Evolutionary conservation across 345 rosid genomes (phyloP).

Genomic region (Isatis tinctoria): DNA sequence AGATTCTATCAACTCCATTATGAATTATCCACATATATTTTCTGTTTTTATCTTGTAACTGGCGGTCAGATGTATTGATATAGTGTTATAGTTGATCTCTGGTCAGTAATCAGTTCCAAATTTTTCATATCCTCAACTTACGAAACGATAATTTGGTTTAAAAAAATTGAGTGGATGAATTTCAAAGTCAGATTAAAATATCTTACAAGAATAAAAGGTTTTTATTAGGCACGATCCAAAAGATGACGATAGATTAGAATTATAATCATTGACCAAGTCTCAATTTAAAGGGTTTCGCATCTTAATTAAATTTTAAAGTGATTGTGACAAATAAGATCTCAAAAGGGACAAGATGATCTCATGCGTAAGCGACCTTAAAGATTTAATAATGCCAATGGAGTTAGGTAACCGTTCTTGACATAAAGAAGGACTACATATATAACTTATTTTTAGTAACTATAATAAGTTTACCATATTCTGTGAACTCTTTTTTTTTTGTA

Average conservation of each 20-base stretch:
- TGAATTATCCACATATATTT: too few relatives aligned
- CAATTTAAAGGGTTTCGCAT: neutral
- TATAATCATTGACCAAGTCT: slow-evolving; percentile 8
- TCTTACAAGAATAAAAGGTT: neutral
- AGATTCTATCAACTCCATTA: too few relatives aligned
- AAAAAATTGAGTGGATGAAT: neutral
- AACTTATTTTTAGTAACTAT: neutral
- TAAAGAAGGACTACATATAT: neutral
- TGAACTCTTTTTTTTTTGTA: too few relatives aligned
- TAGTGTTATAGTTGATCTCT: too few relatives aligned
- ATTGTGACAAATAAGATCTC: slow-evolving; percentile 23
- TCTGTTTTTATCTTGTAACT: too few relatives aligned
- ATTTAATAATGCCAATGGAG: slow-evolving; percentile 12
- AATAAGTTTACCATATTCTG: neutral
- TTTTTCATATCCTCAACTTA: neutral
- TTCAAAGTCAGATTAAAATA: neutral
- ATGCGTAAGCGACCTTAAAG: slow-evolving; percentile 16
- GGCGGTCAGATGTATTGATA: too few relatives aligned
- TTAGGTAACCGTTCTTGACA: slow-evolving; percentile 17
- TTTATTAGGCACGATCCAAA: slow-evolving; percentile 5
- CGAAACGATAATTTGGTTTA: neutral
- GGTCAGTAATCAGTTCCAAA: too few relatives aligned
- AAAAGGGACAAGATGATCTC: slow-evolving; percentile 30
- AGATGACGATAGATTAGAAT: slow-evolving; percentile 1
- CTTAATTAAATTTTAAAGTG: neutral